Conservation (phyloP, 495 filamentous ascomycete genomes). For the Tricharina praecox region DNA sequence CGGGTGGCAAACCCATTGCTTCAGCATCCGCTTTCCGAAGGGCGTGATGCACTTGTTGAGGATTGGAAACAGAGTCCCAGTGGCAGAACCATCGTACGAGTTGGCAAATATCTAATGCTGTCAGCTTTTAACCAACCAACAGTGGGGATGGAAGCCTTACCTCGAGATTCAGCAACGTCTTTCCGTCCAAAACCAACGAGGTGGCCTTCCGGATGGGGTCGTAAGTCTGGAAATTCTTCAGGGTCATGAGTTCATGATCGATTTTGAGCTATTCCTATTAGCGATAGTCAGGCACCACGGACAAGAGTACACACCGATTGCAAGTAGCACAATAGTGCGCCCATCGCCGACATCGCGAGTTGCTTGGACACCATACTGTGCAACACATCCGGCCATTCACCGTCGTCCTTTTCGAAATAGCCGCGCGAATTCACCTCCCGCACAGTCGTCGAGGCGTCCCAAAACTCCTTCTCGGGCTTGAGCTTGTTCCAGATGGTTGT, state of each 20-base stretch:
- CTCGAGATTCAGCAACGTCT: slow-evolving; percentile 93
- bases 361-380: slow-evolving; percentile 60
- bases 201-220: slow-evolving; percentile 86
- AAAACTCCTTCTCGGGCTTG: slow-evolving; percentile 80
- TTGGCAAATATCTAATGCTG: slow-evolving; percentile 58
- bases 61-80: slow-evolving; percentile 78
- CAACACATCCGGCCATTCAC: slow-evolving; percentile 68
- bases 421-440: slow-evolving; percentile 66
- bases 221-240: slow-evolving; percentile 84
- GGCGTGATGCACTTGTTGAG: slow-evolving; percentile 91
- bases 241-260: slow-evolving; percentile 69
- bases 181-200: slow-evolving; percentile 84
- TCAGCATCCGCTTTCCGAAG: slow-evolving; percentile 86
- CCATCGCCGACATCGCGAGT: slow-evolving; percentile 78
- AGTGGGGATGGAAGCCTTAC: slow-evolving; percentile 8
- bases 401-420: slow-evolving; percentile 57
- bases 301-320: slow-evolving; percentile 30
- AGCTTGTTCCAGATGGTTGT: slow-evolving; percentile 93
- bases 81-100: slow-evolving; percentile 64
- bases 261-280: slow-evolving; percentile 46
- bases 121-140: neutral
- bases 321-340: slow-evolving; percentile 76
- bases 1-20: slow-evolving; percentile 96
- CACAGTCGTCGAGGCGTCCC: slow-evolving; percentile 63
- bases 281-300: neutral